Conservation (phyloP, 495 filamentous ascomycete genomes). For the Trichocladium uniseriatum region DNA sequence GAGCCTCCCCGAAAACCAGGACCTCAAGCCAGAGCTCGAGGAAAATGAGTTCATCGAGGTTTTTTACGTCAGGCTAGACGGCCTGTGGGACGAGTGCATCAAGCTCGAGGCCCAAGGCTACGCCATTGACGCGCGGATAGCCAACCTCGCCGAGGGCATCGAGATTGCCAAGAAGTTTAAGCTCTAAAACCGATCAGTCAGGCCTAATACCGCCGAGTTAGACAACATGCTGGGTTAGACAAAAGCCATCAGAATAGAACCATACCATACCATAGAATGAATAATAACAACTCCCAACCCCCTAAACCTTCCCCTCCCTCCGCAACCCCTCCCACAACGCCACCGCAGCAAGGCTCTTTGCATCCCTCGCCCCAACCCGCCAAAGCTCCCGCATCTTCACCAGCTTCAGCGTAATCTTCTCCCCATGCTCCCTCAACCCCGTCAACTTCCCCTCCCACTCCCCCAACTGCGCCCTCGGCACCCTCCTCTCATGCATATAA, state of each 20-base stretch:
- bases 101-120: constrained; percentile 63
- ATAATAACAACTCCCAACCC: constrained; percentile 40
- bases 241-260: no score
- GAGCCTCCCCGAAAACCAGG: constrained; percentile 54
- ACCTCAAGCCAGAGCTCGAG: constrained; percentile 64
- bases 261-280: not conserved
- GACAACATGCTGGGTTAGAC: not conserved
- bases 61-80: constrained; percentile 58
- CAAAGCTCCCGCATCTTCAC: constrained; percentile 65
- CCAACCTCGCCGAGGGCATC: constrained; percentile 76
- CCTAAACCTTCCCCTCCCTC: constrained; percentile 56
- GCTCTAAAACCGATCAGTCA: constrained; percentile 20
- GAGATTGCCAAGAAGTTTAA: constrained; percentile 56
- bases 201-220: not conserved
- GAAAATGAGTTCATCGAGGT: constrained; percentile 88
- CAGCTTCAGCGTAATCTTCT: constrained; percentile 72
- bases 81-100: constrained; percentile 59
- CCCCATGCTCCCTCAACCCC: constrained; percentile 64
- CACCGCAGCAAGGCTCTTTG: constrained; percentile 67
- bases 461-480: constrained; percentile 53
- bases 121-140: constrained; percentile 79
- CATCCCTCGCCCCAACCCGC: constrained; percentile 67
- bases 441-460: constrained; percentile 68
- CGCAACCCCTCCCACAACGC: constrained; percentile 67
- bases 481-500: constrained; percentile 61